These are phyloP conservation scores for Mortierella sp. DNA, from an alignment of 371 early-diverging fungal genomes.

Conservation along the genomic window DNA sequence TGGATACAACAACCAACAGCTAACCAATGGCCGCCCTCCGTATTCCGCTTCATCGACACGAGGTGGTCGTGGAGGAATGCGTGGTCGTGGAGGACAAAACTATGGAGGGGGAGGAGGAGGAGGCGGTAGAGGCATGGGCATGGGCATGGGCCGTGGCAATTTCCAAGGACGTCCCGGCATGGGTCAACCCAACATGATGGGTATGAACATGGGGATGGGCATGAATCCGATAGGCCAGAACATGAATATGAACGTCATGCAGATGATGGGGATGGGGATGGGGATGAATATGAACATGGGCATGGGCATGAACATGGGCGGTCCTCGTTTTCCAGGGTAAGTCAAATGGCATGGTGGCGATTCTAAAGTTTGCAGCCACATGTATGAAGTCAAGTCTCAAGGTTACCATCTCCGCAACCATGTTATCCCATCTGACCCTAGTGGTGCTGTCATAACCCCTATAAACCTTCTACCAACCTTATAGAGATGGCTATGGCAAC, in stretches of 20 bases:
- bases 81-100: constrained; percentile 21
- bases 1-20: neutral
- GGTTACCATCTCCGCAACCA: too few species aligned
- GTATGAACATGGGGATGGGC: constrained; percentile 32
- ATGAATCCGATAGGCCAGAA: constrained; percentile 16
- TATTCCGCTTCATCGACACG: constrained; percentile 8
- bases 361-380: too few species aligned
- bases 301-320: constrained; percentile 26
- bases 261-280: constrained; percentile 36
- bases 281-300: constrained; percentile 19
- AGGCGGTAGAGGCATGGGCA: too few species aligned
- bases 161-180: constrained; percentile 22
- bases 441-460: too few species aligned
- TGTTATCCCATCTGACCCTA: too few species aligned
- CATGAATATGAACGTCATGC: constrained; percentile 18
- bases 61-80: constrained; percentile 31
- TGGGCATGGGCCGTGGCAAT: constrained; percentile 24
- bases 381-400: too few species aligned
- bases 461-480: too few species aligned
- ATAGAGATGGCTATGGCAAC: constrained; percentile 34
- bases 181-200: constrained; percentile 21
- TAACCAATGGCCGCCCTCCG: neutral
- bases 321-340: constrained; percentile 32
- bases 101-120: too few species aligned
- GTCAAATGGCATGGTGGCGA: too few species aligned